These are phyloP conservation scores for Piloderma croceum DNA, from an alignment of 768 basidiomycete genomes.

Conservation along the genomic window DNA sequence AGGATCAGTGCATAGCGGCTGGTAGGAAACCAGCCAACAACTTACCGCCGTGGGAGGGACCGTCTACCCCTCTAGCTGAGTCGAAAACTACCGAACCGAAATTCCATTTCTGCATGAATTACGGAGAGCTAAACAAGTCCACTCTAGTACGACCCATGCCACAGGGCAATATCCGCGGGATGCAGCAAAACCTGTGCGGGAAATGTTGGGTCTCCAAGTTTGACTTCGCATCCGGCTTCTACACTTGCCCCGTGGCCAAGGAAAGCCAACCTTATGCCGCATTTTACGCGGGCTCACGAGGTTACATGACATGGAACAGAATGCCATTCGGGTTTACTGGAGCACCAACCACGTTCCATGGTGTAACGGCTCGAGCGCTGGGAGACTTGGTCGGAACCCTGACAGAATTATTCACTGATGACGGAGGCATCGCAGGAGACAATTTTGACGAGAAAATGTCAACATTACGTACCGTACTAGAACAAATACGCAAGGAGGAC, in stretches of 20 bases:
- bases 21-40: not conserved
- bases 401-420: constrained; percentile 20
- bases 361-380: constrained; percentile 21
- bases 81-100: constrained; percentile 8
- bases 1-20: constrained; percentile 8
- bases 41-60: constrained; percentile 5
- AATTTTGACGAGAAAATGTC: constrained; percentile 23
- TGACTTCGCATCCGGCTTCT: constrained; percentile 37
- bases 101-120: constrained; percentile 36
- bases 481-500: constrained; percentile 17
- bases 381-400: constrained; percentile 19
- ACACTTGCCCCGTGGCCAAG: constrained; percentile 13
- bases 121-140: constrained; percentile 28
- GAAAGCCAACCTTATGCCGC: constrained; percentile 16
- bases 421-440: constrained; percentile 31
- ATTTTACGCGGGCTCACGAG: constrained; percentile 34
- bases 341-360: constrained; percentile 30
- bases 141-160: constrained; percentile 25
- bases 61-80: no score
- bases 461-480: constrained; percentile 23
- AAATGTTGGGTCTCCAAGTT: constrained; percentile 31
- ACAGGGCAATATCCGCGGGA: constrained; percentile 33
- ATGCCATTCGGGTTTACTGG: constrained; percentile 41
- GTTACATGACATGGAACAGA: constrained; percentile 27
- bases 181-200: constrained; percentile 32